phyloP scores from a whole-genome alignment of 2,329 filamentous ascomycete species.

The Colletotrichum karsti region DNA sequence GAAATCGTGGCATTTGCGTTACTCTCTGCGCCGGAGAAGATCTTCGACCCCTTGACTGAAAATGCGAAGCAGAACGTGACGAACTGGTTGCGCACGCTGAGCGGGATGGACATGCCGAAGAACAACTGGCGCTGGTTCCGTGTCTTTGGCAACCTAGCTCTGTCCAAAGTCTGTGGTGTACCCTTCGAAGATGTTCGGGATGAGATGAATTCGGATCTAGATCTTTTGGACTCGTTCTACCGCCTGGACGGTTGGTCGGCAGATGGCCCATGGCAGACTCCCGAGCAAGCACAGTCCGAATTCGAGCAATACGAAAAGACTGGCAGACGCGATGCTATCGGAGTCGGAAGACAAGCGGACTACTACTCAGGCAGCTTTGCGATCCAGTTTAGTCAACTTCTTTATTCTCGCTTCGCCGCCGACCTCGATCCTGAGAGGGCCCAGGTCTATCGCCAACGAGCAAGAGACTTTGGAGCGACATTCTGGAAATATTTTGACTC shows the following conservation, averaged over 20 bases:
- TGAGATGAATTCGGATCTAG: conserved; percentile 50
- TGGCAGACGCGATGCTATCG: conserved; percentile 32
- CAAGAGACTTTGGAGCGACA: conserved; percentile 46
- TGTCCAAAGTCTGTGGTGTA: conserved; percentile 50
- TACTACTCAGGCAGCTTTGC: conserved; percentile 65
- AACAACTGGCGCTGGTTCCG: conserved; percentile 65
- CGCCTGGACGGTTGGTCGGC: conserved; percentile 54
- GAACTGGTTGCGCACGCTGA: conserved; percentile 51
- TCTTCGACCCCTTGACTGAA: conserved; percentile 41
- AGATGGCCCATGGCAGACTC: conserved; percentile 52
- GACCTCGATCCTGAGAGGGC: conserved; percentile 49
- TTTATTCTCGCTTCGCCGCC: conserved; percentile 52
- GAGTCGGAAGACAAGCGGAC: conserved; percentile 50
- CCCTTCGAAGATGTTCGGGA: conserved; percentile 40
- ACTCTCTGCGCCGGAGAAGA: conserved; percentile 47
- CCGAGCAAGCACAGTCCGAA: conserved; percentile 30
- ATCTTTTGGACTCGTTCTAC: conserved; percentile 54
- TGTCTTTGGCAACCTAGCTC: conserved; percentile 56
- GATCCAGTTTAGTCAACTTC: conserved; percentile 58
- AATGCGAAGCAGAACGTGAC: conserved; percentile 44
- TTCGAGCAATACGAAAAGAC: conserved; percentile 22
- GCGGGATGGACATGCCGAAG: conserved; percentile 52
- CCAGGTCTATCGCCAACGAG: conserved; percentile 45
- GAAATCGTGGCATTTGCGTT: conserved; percentile 60
- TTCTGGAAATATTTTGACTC: conserved; percentile 59